Percentiles rank a stretch among this genome's conserved stretches.
phyloP scores from a whole-genome alignment of 2,329 filamentous ascomycete species.

The Aureobasidium mangrovei region DNA sequence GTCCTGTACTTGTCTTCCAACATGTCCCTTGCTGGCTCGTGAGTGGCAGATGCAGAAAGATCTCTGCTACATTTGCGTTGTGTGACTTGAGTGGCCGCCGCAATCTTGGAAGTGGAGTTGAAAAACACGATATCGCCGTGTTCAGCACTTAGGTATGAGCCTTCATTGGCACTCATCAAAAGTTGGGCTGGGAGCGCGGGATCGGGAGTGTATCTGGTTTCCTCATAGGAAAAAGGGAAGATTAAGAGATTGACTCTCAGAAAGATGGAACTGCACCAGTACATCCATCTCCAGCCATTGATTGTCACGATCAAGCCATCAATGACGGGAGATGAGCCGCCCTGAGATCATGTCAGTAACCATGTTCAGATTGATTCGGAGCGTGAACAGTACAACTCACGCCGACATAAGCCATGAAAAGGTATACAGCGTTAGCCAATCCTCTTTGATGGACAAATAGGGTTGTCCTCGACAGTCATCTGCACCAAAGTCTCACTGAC shows the following conservation, averaged over 20 bases:
- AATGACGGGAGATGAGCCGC: slow-evolving; percentile 31
- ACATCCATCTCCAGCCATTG: slow-evolving; percentile 44
- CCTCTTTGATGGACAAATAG: slow-evolving; percentile 40
- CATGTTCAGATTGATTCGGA: background rate
- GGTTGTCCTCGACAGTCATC: slow-evolving; percentile 39
- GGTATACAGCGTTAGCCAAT: slow-evolving; percentile 40
- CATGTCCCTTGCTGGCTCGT: no score
- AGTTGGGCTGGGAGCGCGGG: no score
- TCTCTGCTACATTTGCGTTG: no score
- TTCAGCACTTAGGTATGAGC: no score
- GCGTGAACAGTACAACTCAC: background rate
- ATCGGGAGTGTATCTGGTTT: slow-evolving; percentile 21
- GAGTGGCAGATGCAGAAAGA: no score
- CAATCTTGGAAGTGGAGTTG: no score
- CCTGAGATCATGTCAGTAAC: background rate
- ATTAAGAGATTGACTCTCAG: slow-evolving; percentile 31
- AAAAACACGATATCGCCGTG: no score
- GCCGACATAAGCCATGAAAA: slow-evolving; percentile 29
- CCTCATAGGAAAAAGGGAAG: slow-evolving; percentile 39
- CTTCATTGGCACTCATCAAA: no score
- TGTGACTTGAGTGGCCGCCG: no score
- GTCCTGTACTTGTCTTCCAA: no score
- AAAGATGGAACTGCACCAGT: slow-evolving; percentile 39
- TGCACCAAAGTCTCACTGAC: slow-evolving; percentile 46
- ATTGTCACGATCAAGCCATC: slow-evolving; percentile 34